A percentile compares a stretch with the other conserved stretches of the same genome.
Conservation (phyloP, 164 flowering plant genomes). For the Magnolia officinalis region DNA sequence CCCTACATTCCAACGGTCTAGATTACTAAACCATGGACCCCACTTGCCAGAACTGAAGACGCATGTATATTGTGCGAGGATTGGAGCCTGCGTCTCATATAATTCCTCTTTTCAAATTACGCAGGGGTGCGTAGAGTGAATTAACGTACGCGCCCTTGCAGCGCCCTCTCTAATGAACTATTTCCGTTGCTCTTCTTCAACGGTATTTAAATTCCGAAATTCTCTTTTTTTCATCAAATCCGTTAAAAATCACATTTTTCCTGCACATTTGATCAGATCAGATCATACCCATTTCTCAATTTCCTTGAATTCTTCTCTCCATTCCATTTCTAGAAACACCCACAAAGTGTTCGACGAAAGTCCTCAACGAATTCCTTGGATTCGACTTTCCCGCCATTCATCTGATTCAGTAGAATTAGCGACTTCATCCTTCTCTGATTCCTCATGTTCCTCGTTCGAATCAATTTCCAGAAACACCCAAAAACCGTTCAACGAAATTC, state of each 20-base stretch:
- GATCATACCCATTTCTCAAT: neutral
- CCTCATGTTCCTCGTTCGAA: neutral
- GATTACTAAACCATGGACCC: too few species aligned
- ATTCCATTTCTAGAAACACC: neutral
- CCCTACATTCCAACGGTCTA: too few species aligned
- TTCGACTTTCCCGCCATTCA: neutral
- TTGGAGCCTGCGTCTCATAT: too few species aligned
- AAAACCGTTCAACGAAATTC: conserved; percentile 25
- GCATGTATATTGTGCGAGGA: too few species aligned
- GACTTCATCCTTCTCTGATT: neutral
- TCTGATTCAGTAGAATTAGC: neutral
- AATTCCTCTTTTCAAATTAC: too few species aligned
- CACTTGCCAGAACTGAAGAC: too few species aligned
- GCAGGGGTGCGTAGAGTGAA: neutral
- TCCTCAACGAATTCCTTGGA: conserved; percentile 13
- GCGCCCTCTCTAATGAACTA: neutral
- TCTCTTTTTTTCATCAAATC: neutral
- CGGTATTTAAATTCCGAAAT: too few species aligned
- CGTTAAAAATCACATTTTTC: neutral
- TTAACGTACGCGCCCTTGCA: neutral
- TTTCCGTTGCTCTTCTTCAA: neutral
- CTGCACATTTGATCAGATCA: neutral
- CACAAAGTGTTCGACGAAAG: conserved; percentile 26
- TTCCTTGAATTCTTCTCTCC: neutral
- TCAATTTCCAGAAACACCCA: neutral